These are phyloP conservation scores for Dillenia turbinata DNA, from an alignment of 164 flowering plant genomes.

Conservation along the genomic window DNA sequence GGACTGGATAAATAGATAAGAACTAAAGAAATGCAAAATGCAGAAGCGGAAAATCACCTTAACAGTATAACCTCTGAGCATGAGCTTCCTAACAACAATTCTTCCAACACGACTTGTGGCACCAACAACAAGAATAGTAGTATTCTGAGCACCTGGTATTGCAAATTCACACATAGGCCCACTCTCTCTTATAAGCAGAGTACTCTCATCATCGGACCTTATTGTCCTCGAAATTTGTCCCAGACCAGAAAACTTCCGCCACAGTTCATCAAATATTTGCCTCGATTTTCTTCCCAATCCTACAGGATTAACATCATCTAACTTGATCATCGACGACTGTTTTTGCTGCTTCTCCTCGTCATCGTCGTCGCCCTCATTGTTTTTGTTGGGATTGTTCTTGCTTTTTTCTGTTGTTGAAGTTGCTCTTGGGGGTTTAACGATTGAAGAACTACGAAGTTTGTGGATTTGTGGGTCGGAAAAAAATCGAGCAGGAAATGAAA, in stretches of 20 bases:
- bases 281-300: slow-evolving; percentile 85
- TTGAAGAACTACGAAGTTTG: neutral
- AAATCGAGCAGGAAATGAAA: neutral
- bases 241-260: slow-evolving; percentile 85
- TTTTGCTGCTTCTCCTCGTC: neutral
- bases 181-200: slow-evolving; percentile 53
- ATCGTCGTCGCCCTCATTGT: neutral
- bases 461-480: slow-evolving; percentile 13
- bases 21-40: neutral
- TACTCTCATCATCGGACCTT: slow-evolving; percentile 38
- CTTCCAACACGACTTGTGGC: slow-evolving; percentile 92
- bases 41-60: slow-evolving; percentile 39
- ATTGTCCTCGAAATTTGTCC: slow-evolving; percentile 89
- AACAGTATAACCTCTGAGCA: slow-evolving; percentile 91
- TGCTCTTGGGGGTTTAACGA: no score
- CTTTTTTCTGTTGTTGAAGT: no score
- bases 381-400: slow-evolving; percentile 7
- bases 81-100: slow-evolving; percentile 80
- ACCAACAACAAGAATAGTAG: slow-evolving; percentile 86
- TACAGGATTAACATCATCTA: slow-evolving; percentile 73
- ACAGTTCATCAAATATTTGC: slow-evolving; percentile 87
- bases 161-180: slow-evolving; percentile 95
- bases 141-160: slow-evolving; percentile 89
- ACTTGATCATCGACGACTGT: slow-evolving; percentile 13
- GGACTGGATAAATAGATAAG: slow-evolving; percentile 1